phyloP scores from a whole-genome alignment of 73 alveolate species.

The Durusdinium trenchii region DNA sequence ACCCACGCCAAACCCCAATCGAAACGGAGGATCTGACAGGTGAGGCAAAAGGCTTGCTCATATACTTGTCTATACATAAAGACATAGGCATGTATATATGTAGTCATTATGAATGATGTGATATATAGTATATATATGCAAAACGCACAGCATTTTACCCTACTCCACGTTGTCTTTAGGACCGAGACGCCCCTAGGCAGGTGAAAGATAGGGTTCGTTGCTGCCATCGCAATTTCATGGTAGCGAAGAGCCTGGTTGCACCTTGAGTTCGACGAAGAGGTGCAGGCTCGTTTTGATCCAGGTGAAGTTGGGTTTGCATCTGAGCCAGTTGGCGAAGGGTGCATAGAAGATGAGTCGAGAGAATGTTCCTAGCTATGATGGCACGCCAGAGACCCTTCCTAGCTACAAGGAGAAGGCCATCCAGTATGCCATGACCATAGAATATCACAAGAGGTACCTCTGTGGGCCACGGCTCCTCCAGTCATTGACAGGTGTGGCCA shows the following conservation, averaged over 20 bases:
- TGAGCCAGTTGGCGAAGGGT: background rate
- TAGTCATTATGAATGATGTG: too few species aligned
- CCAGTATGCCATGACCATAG: background rate
- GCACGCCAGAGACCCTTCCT: background rate
- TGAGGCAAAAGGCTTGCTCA: too few species aligned
- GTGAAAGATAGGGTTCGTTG: too few species aligned
- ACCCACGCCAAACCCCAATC: too few species aligned
- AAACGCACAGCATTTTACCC: too few species aligned
- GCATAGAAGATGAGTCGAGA: background rate
- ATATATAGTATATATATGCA: too few species aligned
- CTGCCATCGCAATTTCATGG: background rate
- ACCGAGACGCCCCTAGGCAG: too few species aligned
- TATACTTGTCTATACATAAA: too few species aligned
- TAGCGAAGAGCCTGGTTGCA: background rate
- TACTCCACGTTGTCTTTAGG: too few species aligned
- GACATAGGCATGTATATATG: too few species aligned
- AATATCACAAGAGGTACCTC: background rate
- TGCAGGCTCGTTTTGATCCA: background rate
- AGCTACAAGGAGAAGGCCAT: background rate
- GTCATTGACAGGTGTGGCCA: background rate
- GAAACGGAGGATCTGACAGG: too few species aligned
- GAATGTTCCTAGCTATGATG: background rate
- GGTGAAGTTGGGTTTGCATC: background rate
- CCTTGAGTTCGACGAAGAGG: too few species aligned
- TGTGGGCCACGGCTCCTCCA: background rate